Evolutionary conservation across 2,329 filamentous ascomycete genomes (phyloP).

Genomic region (Aspergillus melleus): DNA sequence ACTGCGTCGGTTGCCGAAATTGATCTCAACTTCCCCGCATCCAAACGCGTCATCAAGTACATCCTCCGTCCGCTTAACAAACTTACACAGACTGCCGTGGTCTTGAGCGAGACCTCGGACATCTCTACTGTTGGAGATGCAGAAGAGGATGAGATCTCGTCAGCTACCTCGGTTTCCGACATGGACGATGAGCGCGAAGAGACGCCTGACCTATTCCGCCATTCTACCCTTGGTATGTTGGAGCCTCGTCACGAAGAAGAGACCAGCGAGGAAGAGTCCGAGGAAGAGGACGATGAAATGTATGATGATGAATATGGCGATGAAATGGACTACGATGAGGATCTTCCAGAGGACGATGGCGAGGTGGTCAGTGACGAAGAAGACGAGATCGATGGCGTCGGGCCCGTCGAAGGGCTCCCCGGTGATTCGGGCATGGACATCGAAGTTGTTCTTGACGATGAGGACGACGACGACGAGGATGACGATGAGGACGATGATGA

Average conservation of each 20-base stretch:
- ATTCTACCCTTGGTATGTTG: conserved; percentile 92
- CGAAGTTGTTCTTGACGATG: conserved; percentile 85
- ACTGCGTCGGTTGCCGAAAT: conserved; percentile 93
- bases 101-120: conserved; percentile 78
- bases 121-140: conserved; percentile 67
- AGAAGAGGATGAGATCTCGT: conserved; percentile 84
- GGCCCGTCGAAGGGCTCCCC: conserved; percentile 64
- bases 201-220: conserved; percentile 94
- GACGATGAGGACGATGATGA: conserved; percentile 64
- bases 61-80: conserved; percentile 87
- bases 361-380: conserved; percentile 88
- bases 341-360: conserved; percentile 74
- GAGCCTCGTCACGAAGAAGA: conserved; percentile 80
- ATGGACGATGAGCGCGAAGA: conserved; percentile 85
- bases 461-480: conserved; percentile 64
- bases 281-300: conserved; percentile 83
- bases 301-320: conserved; percentile 86
- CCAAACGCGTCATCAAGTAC: conserved; percentile 94
- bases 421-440: conserved; percentile 68
- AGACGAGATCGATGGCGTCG: conserved; percentile 79
- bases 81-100: conserved; percentile 81
- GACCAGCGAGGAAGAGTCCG: conserved; percentile 68
- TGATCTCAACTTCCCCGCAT: conserved; percentile 88
- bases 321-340: conserved; percentile 91
- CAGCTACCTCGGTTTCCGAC: conserved; percentile 85